Percentiles rank a stretch among this genome's conserved stretches.
Evolutionary conservation across 2,329 filamentous ascomycete species (phyloP).

Genomic region (Teratosphaeria destructans): DNA sequence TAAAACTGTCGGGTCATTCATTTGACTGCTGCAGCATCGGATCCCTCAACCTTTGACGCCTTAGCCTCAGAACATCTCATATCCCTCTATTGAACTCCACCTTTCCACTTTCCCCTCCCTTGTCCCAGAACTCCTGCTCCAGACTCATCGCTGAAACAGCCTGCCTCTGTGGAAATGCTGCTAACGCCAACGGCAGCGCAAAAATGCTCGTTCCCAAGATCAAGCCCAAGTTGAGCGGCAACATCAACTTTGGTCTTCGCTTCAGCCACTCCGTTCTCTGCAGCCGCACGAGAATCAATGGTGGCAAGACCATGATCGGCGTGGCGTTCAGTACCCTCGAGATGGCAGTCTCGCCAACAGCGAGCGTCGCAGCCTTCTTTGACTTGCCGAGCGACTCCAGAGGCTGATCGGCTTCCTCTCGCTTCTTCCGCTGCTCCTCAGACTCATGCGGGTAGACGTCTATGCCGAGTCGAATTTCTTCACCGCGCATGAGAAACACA

Average conservation of each 20-base stretch:
- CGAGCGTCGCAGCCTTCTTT: slow-evolving; percentile 75
- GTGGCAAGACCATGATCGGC: slow-evolving; percentile 93
- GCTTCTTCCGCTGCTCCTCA: slow-evolving; percentile 54
- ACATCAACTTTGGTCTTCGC: slow-evolving; percentile 61
- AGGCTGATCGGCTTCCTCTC: slow-evolving; percentile 20
- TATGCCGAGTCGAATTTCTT: slow-evolving; percentile 88
- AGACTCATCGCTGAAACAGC: slow-evolving; percentile 63
- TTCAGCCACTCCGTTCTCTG: slow-evolving; percentile 78
- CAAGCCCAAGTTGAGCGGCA: slow-evolving; percentile 75
- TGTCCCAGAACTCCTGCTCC: slow-evolving; percentile 77
- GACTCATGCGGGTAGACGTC: slow-evolving; percentile 79
- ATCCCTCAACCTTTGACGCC: neutral
- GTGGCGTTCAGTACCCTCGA: slow-evolving; percentile 88
- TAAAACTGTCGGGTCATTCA: neutral
- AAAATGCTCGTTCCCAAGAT: slow-evolving; percentile 81
- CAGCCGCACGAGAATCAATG: slow-evolving; percentile 71
- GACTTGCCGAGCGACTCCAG: slow-evolving; percentile 65
- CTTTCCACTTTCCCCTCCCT: slow-evolving; percentile 66
- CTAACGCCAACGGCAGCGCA: slow-evolving; percentile 79
- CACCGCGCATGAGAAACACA: slow-evolving; percentile 93
- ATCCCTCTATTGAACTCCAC: slow-evolving; percentile 98
- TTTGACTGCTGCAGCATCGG: neutral
- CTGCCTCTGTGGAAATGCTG: slow-evolving; percentile 86
- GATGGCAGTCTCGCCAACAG: slow-evolving; percentile 85
- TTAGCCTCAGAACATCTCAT: slow-evolving; percentile 32